Evolutionary conservation across 495 filamentous ascomycete species (phyloP), one percentile per base, ranked within the genome.

Genomic region (Aspergillus haitiensis): DNA sequence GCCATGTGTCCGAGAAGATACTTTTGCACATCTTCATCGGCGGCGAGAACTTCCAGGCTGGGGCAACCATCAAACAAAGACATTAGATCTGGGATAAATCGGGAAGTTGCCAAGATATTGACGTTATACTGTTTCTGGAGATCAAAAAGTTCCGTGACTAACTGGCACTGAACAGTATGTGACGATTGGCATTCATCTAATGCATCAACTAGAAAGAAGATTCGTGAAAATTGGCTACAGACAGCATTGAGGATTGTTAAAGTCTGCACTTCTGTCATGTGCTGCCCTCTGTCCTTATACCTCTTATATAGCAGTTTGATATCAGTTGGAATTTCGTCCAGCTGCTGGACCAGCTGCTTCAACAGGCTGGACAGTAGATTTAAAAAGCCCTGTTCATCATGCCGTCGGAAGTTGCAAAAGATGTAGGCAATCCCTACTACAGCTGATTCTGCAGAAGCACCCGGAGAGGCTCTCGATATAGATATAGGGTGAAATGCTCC

Each of bases 371-470:
- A 6, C 2, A 65, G 32, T n/a, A 65, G 21, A n/a, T 61, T 39
- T 10, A 15, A 11, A 9, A 53, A 18, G 5, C 46, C n/a, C 27
- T 65, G 62, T 15, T 61, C 48, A 6, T 61, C 5, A 34, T 54
- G 37, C 32, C 51, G 52, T 33, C 59, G 52, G 52, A 54, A 65
- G 39, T 65, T 50, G 46, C 62, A 61, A 34, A 61, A 49, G 15
- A 49, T 49, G 27, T 49, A 49, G 11, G 16, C 46, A 0, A 49
- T 16, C 27, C n/a, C n/a, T n/a, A n/a, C n/a, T n/a, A n/a, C n/a
- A n/a, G n/a, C n/a, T n/a, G n/a, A n/a, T n/a, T n/a, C n/a, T n/a
- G n/a, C n/a, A n/a, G n/a, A n/a, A n/a, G n/a, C n/a, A n/a, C 46
- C 46, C 1, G 37, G 9, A 40, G 37, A 13, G 13, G 37, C 9